Evolutionary conservation across 2,329 filamentous ascomycete species (phyloP), one percentile per base, ranked within the genome.

Genomic region (Nemania sp.): DNA sequence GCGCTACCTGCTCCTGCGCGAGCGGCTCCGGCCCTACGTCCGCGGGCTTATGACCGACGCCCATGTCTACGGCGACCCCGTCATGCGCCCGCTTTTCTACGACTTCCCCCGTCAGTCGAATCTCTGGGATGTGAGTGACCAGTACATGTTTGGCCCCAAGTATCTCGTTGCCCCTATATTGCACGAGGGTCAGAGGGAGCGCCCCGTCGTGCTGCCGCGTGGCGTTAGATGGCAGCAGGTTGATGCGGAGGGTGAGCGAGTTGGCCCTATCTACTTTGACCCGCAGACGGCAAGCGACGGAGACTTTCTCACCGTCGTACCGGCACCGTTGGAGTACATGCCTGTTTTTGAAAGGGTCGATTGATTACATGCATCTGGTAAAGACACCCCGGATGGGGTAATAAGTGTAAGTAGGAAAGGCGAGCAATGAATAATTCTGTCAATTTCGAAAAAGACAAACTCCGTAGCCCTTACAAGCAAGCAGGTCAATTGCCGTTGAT

Each of bases 51-150:
- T 89, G 86, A 74, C 72, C 39, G 79, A 84, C 63, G 86, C 87
- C 0, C 84, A 87, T 63, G 77, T 83, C 62, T 81, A 80, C 53
- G 87, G 87, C 0, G 79, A 79, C 0, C 87, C 87, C 0, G 75
- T 90, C 10, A 89, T 90, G 69, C 74, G 87, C 12, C 78, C 86
- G 0, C 69, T 86, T 11, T 90, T 90, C 68, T 87, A 86, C 63
- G 85, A 87, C 59, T 90, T 89, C 60, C 86, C 86, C 0, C 60
- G 74, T 0, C 86, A 89, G 60, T 49, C 72, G 12, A 72, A 68
- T 57, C 76, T 78, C 15, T 89, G 87, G 87, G 77, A 80, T 4
- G 69, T 87, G 2, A 83, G 85, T 53, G 80, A 80, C 34, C 81
- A 88, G 75, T 89, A 89, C 68, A 84, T 90, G 80, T 90, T 82